These are phyloP conservation scores for Clarireedia monteithiana DNA, from an alignment of 2,329 filamentous ascomycete genomes.

Conservation along the genomic window DNA sequence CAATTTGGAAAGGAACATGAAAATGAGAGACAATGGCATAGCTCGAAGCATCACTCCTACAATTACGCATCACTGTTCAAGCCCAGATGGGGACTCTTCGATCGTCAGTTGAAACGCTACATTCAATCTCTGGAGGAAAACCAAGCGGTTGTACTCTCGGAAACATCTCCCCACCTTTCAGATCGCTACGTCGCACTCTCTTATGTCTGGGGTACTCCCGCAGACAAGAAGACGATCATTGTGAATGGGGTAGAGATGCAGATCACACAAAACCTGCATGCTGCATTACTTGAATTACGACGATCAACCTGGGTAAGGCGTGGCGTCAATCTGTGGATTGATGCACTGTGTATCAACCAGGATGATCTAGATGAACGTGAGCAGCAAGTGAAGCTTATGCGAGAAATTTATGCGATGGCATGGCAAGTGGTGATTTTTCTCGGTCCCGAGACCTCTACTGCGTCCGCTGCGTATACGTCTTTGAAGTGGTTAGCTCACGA, in stretches of 20 bases:
- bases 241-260: slow-evolving; percentile 3
- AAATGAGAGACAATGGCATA: background rate
- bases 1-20: background rate
- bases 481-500: slow-evolving; percentile 2
- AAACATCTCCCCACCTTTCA: background rate
- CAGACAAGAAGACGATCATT: background rate
- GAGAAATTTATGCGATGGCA: slow-evolving; percentile 6
- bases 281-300: background rate
- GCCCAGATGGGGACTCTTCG: background rate
- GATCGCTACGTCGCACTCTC: slow-evolving; percentile 5
- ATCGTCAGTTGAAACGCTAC: background rate
- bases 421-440: slow-evolving; percentile 4
- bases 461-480: background rate
- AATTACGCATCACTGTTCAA: slow-evolving; percentile 1
- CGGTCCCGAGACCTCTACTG: background rate
- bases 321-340: slow-evolving; percentile 6
- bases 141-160: background rate
- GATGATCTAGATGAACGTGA: slow-evolving; percentile 8
- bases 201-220: slow-evolving; percentile 1
- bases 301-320: background rate
- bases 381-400: slow-evolving; percentile 10
- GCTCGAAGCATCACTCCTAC: background rate
- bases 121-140: background rate
- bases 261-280: background rate
- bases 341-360: slow-evolving; percentile 14